phyloP scores from a whole-genome alignment of 192 early-diverging fungal species.

The Powellomyces hirtus region DNA sequence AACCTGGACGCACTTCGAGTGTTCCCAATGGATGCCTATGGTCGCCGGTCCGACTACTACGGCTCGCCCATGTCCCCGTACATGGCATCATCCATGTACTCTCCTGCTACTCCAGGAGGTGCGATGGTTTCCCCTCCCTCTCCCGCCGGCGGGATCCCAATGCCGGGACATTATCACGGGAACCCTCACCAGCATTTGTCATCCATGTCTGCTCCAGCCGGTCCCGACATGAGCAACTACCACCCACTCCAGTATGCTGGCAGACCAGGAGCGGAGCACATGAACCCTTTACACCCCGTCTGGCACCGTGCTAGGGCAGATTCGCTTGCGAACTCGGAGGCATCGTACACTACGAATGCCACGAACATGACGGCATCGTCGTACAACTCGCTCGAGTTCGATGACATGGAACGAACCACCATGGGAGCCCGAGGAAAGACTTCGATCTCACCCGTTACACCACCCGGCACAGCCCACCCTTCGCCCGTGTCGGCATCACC shows the following conservation, averaged over 20 bases:
- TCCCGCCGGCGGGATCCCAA: background rate
- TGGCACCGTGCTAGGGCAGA: constrained; percentile 22
- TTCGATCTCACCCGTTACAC: background rate
- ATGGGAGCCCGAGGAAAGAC: background rate
- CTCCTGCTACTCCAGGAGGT: constrained; percentile 15
- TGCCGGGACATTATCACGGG: background rate
- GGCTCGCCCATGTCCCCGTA: constrained; percentile 9
- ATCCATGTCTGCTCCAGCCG: constrained; percentile 5
- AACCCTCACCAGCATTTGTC: background rate
- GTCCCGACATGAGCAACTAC: background rate
- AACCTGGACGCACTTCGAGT: constrained; percentile 20
- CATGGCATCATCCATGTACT: constrained; percentile 18
- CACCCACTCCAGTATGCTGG: background rate
- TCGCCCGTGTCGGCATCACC: background rate
- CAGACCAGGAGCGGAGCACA: background rate
- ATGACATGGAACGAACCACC: background rate
- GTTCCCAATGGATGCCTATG: constrained; percentile 15
- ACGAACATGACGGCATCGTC: constrained; percentile 20
- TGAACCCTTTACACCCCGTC: background rate
- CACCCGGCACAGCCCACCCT: background rate
- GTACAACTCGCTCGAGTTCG: constrained; percentile 26
- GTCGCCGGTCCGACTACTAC: constrained; percentile 14
- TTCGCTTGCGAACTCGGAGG: constrained; percentile 18
- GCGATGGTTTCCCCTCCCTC: constrained; percentile 3
- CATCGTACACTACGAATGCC: constrained; percentile 12